phyloP scores from a whole-genome alignment of 768 basidiomycete species.

The Calvatia gigantea region DNA sequence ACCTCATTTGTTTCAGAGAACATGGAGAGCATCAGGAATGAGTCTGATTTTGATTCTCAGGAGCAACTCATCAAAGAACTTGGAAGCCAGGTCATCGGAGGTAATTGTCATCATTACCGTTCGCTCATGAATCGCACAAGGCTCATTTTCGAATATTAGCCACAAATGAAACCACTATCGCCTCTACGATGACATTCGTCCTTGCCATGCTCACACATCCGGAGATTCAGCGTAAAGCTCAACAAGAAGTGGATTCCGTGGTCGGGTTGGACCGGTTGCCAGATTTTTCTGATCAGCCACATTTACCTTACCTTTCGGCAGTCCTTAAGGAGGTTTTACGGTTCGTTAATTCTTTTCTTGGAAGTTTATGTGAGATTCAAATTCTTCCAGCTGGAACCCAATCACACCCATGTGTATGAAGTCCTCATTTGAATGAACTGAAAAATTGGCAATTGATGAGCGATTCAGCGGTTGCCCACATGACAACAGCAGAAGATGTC shows the following conservation, averaged over 20 bases:
- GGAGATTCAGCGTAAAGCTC: slow-evolving; percentile 18
- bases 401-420: not conserved
- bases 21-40: not conserved
- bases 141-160: not conserved
- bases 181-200: slow-evolving; percentile 8
- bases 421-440: too few relatives aligned
- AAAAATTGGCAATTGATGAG: too few relatives aligned
- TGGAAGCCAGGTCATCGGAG: not conserved
- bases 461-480: slow-evolving; percentile 5
- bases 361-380: not conserved
- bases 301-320: slow-evolving; percentile 21
- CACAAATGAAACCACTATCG: not conserved
- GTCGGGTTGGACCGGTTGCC: slow-evolving; percentile 19
- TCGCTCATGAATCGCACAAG: not conserved
- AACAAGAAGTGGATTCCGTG: slow-evolving; percentile 22
- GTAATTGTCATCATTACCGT: not conserved
- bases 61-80: not conserved
- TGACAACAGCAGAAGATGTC: not conserved
- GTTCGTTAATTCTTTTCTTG: slow-evolving; percentile 10
- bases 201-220: slow-evolving; percentile 16
- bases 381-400: not conserved
- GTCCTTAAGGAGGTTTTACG: slow-evolving; percentile 20
- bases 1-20: not conserved
- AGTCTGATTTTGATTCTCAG: not conserved
- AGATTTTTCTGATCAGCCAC: slow-evolving; percentile 16